Evolutionary conservation across 352 stramenopile genomes (phyloP).

Genomic region (Halophytophthora polymorphica): DNA sequence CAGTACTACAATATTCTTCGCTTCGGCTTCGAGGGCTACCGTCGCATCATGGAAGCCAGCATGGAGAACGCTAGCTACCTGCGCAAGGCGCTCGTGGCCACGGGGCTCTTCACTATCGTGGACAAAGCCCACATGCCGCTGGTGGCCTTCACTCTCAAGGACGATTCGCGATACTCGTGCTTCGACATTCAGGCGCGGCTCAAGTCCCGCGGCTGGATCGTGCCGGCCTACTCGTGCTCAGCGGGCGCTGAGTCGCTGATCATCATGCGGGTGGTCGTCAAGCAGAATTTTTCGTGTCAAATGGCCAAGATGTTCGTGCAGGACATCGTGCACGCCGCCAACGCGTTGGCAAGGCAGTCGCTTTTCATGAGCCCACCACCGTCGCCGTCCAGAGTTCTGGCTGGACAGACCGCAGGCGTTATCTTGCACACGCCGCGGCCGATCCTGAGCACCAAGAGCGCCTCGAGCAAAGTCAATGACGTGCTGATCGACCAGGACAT

Average conservation of each 20-base stretch:
- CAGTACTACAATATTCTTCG: conserved; percentile 90
- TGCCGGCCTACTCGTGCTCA: conserved; percentile 77
- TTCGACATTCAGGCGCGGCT: conserved; percentile 85
- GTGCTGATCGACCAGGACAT: too few relatives aligned
- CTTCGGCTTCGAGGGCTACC: conserved; percentile 81
- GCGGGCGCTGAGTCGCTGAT: conserved; percentile 58
- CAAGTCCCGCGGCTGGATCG: conserved; percentile 67
- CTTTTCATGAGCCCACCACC: conserved; percentile 42
- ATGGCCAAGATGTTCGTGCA: conserved; percentile 74
- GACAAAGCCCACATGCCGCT: conserved; percentile 83
- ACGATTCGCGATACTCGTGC: conserved; percentile 57
- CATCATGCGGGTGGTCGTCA: conserved; percentile 81
- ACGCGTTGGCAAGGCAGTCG: conserved; percentile 55
- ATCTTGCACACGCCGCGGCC: too few relatives aligned
- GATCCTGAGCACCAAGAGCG: too few relatives aligned
- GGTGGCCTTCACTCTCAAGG: conserved; percentile 67
- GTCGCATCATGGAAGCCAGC: conserved; percentile 69
- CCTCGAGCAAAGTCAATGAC: too few relatives aligned
- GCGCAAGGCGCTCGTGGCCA: conserved; percentile 46
- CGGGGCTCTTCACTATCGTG: conserved; percentile 68
- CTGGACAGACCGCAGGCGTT: background rate
- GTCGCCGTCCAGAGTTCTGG: conserved; percentile 50
- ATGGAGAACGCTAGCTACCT: conserved; percentile 77
- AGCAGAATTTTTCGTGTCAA: conserved; percentile 76
- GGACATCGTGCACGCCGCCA: conserved; percentile 67